Base-by-base conservation (phyloP, 345 rosid species). In the Hibiscus trionum region DNA sequence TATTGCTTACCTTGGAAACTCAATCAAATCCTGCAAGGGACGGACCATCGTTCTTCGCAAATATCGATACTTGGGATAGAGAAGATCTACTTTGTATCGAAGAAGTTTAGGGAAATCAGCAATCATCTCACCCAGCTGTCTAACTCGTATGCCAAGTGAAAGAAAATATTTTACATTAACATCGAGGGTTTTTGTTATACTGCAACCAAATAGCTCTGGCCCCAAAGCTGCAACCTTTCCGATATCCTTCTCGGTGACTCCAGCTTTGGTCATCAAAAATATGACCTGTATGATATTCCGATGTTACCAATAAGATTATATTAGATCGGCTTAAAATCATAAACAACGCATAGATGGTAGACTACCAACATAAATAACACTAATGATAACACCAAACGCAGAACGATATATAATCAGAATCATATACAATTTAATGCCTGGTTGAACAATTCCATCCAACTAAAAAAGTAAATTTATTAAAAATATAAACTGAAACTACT, bases 81-180 rank as follows among this genome's bases (percentile, higher is more conserved):
- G 85, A 57, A 80, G 80, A 59, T 87, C 95, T 17, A 86, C 75
- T 65, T 86, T 90, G 82, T 94, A 88, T 24, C 91, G 84, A 14
- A 91, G 96, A 37, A 94, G 84, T 96, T 86, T 81, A 37, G 95
- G 97, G 80, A 94, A 94, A 81, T 88, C 95, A 60, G 95, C 91
- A 69, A 91, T 81, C 97, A 94, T 94, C 82, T 84, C 86, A 4
- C 97, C 97, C 62, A 94, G 73, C 55, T 84, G 88, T 66, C 69
- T 79, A 60, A 73, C 65, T 55, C 80, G 78, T 80, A 94, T 88
- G 71, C 97, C 96, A 7, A 94, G 88, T 2, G 97, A 94, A 42
- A 88, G 62, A 71, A 82, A 91, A 58, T 88, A 94, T 76, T 85
- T 91, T 77, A 91, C 81, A 73, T 85, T 87, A 57, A 87, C 82